Conservation (phyloP, 1,284 basidiomycete species). For the Stereum hirsutum region DNA sequence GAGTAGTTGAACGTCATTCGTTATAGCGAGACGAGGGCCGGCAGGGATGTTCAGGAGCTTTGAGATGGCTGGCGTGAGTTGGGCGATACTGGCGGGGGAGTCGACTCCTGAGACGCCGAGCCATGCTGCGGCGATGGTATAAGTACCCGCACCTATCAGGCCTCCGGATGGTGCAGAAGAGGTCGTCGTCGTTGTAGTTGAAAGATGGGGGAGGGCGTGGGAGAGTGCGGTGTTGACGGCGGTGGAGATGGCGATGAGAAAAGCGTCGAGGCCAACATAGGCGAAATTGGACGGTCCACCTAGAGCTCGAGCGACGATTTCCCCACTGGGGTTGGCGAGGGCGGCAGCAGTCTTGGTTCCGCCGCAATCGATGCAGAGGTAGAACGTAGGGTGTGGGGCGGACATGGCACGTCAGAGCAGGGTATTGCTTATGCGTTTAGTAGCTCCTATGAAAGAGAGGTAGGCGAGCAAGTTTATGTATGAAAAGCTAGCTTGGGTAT, state of each 20-base stretch:
- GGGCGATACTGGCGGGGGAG: conserved; percentile 47
- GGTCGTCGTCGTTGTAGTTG: conserved; percentile 10
- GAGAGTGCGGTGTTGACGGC: conserved; percentile 47
- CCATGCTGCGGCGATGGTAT: conserved; percentile 58
- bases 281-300: conserved; percentile 64
- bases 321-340: conserved; percentile 45
- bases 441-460: no score
- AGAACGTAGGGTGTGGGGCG: conserved; percentile 38
- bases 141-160: conserved; percentile 12
- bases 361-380: conserved; percentile 74
- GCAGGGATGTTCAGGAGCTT: conserved; percentile 41
- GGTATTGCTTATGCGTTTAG: no score
- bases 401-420: conserved; percentile 3
- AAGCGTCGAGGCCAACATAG: conserved; percentile 44
- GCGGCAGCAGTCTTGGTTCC: conserved; percentile 74
- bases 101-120: conserved; percentile 73
- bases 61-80: conserved; percentile 42
- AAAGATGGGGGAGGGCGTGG: conserved; percentile 25
- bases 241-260: conserved; percentile 35
- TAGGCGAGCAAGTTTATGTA: not conserved
- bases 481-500: no score
- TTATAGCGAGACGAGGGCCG: conserved; percentile 35
- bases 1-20: conserved; percentile 70
- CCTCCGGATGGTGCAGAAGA: not conserved
- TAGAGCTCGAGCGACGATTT: conserved; percentile 48